Evolutionary conservation across 805 yeast species (phyloP).

Genomic region (Schizosaccharomyces octosporus): DNA sequence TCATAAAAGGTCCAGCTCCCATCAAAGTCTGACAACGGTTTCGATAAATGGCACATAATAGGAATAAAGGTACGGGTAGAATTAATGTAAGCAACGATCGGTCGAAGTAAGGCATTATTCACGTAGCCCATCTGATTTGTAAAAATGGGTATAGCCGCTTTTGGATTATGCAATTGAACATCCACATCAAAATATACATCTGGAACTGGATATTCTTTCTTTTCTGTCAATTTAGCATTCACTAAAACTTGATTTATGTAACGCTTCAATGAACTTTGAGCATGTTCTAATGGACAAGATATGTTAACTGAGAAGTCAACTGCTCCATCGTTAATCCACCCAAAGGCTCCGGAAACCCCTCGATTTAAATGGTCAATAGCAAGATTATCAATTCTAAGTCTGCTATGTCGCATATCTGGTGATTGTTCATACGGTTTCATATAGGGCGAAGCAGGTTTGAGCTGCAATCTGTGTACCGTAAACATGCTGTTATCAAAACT

Average conservation of each 20-base stretch:
- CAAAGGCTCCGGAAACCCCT: constrained; percentile 83
- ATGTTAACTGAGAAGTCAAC: constrained; percentile 89
- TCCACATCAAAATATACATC: constrained; percentile 52
- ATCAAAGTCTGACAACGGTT: constrained; percentile 58
- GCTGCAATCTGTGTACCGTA: constrained; percentile 62
- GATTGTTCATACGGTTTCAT: neutral
- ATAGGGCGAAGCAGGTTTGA: constrained; percentile 4
- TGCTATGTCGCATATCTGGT: constrained; percentile 26
- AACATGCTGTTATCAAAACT: constrained; percentile 80
- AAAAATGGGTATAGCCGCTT: constrained; percentile 73
- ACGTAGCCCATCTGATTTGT: constrained; percentile 73
- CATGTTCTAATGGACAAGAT: constrained; percentile 44
- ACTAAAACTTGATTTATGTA: neutral
- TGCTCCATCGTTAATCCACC: constrained; percentile 82
- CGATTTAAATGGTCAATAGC: constrained; percentile 72
- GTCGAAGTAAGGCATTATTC: constrained; percentile 75
- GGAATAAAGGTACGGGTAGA: constrained; percentile 76
- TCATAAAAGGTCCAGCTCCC: constrained; percentile 96
- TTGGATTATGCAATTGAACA: constrained; percentile 56
- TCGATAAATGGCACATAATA: constrained; percentile 56
- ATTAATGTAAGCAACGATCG: constrained; percentile 87
- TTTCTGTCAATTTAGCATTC: neutral
- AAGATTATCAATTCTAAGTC: constrained; percentile 64
- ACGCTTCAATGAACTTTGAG: constrained; percentile 13
- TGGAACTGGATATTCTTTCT: constrained; percentile 10